Conservation (phyloP, 2,329 filamentous ascomycete genomes). For the Fusarium papillatum region DNA sequence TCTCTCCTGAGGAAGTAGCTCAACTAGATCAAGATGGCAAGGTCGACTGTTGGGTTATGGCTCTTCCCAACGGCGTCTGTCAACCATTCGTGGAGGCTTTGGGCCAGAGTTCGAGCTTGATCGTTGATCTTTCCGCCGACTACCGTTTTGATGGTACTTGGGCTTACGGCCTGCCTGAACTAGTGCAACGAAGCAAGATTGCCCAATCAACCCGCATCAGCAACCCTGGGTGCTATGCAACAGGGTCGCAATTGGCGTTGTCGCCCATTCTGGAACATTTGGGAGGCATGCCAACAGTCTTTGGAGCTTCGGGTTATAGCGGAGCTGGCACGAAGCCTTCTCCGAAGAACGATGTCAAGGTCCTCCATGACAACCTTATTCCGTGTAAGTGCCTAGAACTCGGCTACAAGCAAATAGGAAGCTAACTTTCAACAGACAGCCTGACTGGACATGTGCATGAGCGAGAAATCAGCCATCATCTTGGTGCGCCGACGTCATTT, state of each 20-base stretch:
- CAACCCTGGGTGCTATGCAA: slow-evolving; percentile 97
- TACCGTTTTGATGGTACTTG: slow-evolving; percentile 80
- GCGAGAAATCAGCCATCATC: slow-evolving; percentile 85
- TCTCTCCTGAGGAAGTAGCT: slow-evolving; percentile 87
- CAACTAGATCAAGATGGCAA: slow-evolving; percentile 87
- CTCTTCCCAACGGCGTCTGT: slow-evolving; percentile 94
- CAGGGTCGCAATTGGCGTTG: slow-evolving; percentile 91
- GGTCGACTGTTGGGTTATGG: slow-evolving; percentile 98
- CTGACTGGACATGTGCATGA: slow-evolving; percentile 94
- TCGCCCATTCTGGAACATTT: slow-evolving; percentile 84
- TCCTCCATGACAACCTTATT: slow-evolving; percentile 89
- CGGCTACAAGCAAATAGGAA: background rate
- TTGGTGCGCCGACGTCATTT: slow-evolving; percentile 83
- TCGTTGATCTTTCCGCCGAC: slow-evolving; percentile 96
- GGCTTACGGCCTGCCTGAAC: slow-evolving; percentile 69
- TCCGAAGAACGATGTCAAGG: slow-evolving; percentile 91
- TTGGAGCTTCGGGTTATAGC: slow-evolving; percentile 92
- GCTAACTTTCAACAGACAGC: slow-evolving; percentile 38
- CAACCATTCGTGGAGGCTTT: slow-evolving; percentile 94
- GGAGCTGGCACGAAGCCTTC: slow-evolving; percentile 84
- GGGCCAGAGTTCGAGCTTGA: slow-evolving; percentile 73
- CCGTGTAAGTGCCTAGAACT: slow-evolving; percentile 67
- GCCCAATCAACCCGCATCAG: slow-evolving; percentile 85
- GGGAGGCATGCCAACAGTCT: slow-evolving; percentile 83
- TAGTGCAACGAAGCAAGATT: slow-evolving; percentile 83